Evolutionary conservation across 164 flowering plant species (phyloP), one percentile per base, ranked within the genome.

Genomic region (Dillenia suffruticosa): DNA sequence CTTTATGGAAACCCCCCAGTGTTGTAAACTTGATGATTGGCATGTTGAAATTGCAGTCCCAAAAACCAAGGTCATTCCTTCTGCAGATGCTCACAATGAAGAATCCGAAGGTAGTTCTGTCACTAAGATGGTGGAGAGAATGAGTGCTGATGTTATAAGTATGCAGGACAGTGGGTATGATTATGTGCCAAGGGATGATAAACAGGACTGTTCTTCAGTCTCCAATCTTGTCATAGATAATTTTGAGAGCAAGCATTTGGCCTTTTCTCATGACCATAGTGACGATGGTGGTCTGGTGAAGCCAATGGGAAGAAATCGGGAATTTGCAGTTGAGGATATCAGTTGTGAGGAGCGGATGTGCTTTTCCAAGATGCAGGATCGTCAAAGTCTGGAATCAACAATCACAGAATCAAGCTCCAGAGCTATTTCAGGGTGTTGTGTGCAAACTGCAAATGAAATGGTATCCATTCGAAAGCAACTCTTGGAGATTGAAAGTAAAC

Each of bases 321-420:
- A 46, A 64, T 79, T 71, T 68, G 63, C 64, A n/a, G 69, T 53
- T 71, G 86, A 77, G 68, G 83, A 70, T 49, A 69, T 65, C 68
- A 67, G 64, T 56, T 58, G 62, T 44, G 79, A 73, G 63, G 78
- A 68, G 54, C 74, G 70, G 32, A 64, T 63, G 12, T 72, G 67
- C 67, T 60, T 68, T 0, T 58, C 58, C 50, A 74, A 77, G 71
- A 54, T 67, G 62, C 79, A 24, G 57, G 85, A 84, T 47, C 82
- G 96, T 48, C 72, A 77, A 50, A 90, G 98, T 72, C 72, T 90
- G 66, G 96, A 84, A 70, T 90, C 96, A 11, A 77, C 86, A 8
- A 72, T 88, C 9, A 86, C 96, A 11, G 89, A 82, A 56, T 69
- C 77, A 12, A 77, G 79, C 56, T 72, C 72, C 19, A 86, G 58